Evolutionary conservation across 2,329 filamentous ascomycete genomes (phyloP), one percentile per base, ranked within the genome.

Genomic region (Hymenoscyphus salicellus): DNA sequence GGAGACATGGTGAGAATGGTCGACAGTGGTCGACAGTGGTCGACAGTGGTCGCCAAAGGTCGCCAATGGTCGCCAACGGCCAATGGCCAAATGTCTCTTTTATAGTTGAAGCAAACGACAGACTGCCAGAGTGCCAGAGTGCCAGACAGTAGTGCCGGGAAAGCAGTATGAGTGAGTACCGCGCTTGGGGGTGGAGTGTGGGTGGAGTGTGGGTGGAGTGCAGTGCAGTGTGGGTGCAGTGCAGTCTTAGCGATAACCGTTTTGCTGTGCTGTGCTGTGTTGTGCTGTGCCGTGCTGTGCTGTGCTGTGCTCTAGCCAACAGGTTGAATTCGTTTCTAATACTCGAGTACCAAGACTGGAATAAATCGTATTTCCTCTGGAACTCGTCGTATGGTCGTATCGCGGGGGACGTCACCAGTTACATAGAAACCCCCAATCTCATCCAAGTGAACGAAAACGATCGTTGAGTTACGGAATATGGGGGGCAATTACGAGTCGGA

Each of bases 1-100:
- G 46, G 46, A 52, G 46, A 52, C 46, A 52, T 52, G 46, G 46
- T 20, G 46, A 52, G n/a, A 20, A 52, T 52, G 46, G 46, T 11
- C 11, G 46, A 23, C 23, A 23, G 14, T 52, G 3, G 23, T 14
- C 16, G 16, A n/a, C n/a, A n/a, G n/a, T n/a, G n/a, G n/a, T n/a
- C n/a, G n/a, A n/a, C n/a, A n/a, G n/a, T n/a, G n/a, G n/a, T n/a
- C n/a, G n/a, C n/a, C n/a, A n/a, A n/a, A n/a, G n/a, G n/a, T n/a
- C n/a, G n/a, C n/a, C n/a, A n/a, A n/a, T n/a, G n/a, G n/a, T n/a
- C n/a, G n/a, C n/a, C n/a, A n/a, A n/a, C n/a, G n/a, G n/a, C n/a
- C n/a, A n/a, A n/a, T n/a, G n/a, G n/a, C n/a, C n/a, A n/a, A n/a
- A n/a, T n/a, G n/a, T n/a, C n/a, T n/a, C n/a, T n/a, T n/a, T n/a